Base-by-base conservation (phyloP, 345 rosid genomes). In the Rubroshorea leprosula region DNA sequence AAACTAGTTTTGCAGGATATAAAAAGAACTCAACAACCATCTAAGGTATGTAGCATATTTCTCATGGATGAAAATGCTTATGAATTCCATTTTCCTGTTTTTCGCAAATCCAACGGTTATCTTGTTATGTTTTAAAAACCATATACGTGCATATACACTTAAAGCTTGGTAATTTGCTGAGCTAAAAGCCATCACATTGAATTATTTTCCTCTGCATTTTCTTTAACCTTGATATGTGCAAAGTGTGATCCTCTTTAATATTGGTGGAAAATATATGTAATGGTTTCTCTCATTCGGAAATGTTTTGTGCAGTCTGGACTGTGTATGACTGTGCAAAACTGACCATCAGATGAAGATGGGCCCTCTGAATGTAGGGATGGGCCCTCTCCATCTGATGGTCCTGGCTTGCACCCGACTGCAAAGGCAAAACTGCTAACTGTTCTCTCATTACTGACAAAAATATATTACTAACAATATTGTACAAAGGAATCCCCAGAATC, bases 21-120 rank as follows among this genome's bases (percentile, higher is more conserved):
- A 35, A 58, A 57, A 63, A 49, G 64, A n/a, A 62, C 27, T 41
- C 72, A 63, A 12, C 76, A 78, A 67, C 80, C 74, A 60, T 39
- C 83, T 18, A 78, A 75, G 80, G 83, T 78, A 66, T 51, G 47
- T 39, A 11, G 15, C 45, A 18, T 14, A 48, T 56, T 25, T 35
- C 5, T 31, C 47, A 20, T 48, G 19, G 48, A 26, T 38, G 17
- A 19, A 25, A 38, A 23, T 60, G 53, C 27, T 17, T 47, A 0
- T 41, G 44, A 22, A 7, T 41, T 58, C 41, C 41, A 35, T 21
- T 17, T 61, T 54, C 54, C 47, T 59, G 22, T 39, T 60, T 41
- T 43, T 25, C 16, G 23, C 16, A 2, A 20, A 39, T 47, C 25
- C 7, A 16, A 39, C 26, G 44, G 26, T 29, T 15, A 7, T 43